Evolutionary conservation across 768 basidiomycete species (phyloP).

Genomic region (Lanmaoa pseudosensibilis): DNA sequence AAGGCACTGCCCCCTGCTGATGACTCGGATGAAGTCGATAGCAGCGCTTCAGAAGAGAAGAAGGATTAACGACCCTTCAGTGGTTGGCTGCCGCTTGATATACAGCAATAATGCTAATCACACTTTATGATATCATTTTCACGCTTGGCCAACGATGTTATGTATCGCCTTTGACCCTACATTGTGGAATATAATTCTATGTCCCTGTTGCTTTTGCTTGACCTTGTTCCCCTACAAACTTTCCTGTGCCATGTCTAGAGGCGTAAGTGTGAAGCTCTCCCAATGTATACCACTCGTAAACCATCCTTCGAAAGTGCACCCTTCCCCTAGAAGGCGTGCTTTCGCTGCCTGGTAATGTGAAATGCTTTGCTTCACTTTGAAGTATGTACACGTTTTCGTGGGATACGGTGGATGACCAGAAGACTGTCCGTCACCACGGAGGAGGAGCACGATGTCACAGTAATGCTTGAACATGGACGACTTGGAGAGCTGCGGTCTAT

Average conservation of each 20-base stretch:
- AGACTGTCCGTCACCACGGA: slow-evolving; percentile 7
- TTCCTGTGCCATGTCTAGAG: slow-evolving; percentile 5
- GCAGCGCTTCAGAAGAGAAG: slow-evolving; percentile 13
- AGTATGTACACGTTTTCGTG: slow-evolving; percentile 41
- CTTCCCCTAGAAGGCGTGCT: slow-evolving; percentile 40
- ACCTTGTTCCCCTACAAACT: too few relatives aligned
- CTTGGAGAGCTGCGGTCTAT: slow-evolving; percentile 55
- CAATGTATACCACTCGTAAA: slow-evolving; percentile 50
- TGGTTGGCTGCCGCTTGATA: not conserved
- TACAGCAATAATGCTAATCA: slow-evolving; percentile 6
- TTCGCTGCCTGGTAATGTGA: slow-evolving; percentile 55
- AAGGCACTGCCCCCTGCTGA: slow-evolving; percentile 21
- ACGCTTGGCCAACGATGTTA: slow-evolving; percentile 8
- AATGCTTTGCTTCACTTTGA: slow-evolving; percentile 42
- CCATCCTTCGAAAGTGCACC: slow-evolving; percentile 63
- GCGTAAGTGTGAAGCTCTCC: slow-evolving; percentile 47
- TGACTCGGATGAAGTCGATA: slow-evolving; percentile 17
- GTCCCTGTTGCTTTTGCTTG: not conserved
- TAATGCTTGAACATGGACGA: slow-evolving; percentile 54
- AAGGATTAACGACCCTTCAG: slow-evolving; percentile 32
- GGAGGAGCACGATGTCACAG: slow-evolving; percentile 21
- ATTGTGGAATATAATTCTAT: slow-evolving; percentile 6
- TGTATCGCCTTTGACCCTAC: slow-evolving; percentile 2
- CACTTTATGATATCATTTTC: slow-evolving; percentile 15
- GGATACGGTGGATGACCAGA: slow-evolving; percentile 13